Conservation (phyloP, 2,329 filamentous ascomycete genomes). For the Diaporthe citrichinensis region DNA sequence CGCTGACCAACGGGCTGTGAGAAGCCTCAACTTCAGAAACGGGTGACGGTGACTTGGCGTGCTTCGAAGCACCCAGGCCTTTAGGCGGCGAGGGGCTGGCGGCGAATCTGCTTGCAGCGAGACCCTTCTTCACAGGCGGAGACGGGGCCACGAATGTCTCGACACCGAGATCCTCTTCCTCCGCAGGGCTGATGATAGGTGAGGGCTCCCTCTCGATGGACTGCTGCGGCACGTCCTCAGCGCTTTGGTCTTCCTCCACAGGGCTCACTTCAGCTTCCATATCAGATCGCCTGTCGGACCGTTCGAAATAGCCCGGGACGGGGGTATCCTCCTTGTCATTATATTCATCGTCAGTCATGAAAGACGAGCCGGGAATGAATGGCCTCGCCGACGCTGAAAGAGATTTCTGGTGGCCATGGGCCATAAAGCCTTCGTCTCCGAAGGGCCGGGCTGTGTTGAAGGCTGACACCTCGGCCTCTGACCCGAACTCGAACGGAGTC, state of each 20-base stretch:
- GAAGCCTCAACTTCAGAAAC: conserved; percentile 43
- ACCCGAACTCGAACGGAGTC: conserved; percentile 74
- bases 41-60: conserved; percentile 55
- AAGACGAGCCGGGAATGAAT: conserved; percentile 68
- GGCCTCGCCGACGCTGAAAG: conserved; percentile 80
- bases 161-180: conserved; percentile 12
- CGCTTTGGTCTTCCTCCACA: conserved; percentile 24
- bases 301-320: conserved; percentile 41
- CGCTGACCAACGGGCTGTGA: conserved; percentile 34
- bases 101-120: conserved; percentile 52
- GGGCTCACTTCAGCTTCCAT: conserved; percentile 31
- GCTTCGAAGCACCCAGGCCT: conserved; percentile 63
- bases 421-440: conserved; percentile 59
- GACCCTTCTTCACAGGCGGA: conserved; percentile 46
- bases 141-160: conserved; percentile 38
- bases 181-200: conserved; percentile 26
- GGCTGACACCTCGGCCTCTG: conserved; percentile 59
- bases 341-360: conserved; percentile 47
- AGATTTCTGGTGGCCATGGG: conserved; percentile 64
- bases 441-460: conserved; percentile 68
- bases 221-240: conserved; percentile 42
- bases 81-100: conserved; percentile 51
- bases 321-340: conserved; percentile 44
- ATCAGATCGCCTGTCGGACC: conserved; percentile 23
- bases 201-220: conserved; percentile 51